Conservation (phyloP, 2,329 filamentous ascomycete species). For the Cladosporium sp. region DNA sequence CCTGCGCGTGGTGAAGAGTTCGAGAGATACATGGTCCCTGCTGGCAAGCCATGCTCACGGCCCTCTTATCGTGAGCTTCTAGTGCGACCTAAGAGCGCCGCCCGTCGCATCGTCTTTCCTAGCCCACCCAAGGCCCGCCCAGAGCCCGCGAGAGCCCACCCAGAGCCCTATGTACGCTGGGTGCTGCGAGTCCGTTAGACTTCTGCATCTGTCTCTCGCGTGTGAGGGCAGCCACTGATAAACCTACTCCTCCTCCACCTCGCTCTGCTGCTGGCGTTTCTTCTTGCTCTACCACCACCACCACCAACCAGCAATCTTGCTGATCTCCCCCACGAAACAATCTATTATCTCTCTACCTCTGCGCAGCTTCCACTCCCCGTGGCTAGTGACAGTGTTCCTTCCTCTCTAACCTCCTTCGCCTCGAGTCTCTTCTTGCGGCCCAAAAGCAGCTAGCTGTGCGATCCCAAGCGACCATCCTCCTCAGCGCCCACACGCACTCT, state of each 20-base stretch:
- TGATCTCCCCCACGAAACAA: neutral
- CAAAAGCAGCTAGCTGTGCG: slow-evolving; percentile 13
- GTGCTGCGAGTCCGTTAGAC: neutral
- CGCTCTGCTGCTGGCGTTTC: neutral
- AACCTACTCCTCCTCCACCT: neutral
- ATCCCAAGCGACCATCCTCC: slow-evolving; percentile 9
- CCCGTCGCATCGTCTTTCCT: slow-evolving; percentile 8
- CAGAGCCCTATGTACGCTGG: neutral
- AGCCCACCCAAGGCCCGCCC: neutral
- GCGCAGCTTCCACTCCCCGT: slow-evolving; percentile 17
- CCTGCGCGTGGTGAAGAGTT: neutral
- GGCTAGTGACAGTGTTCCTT: slow-evolving; percentile 11
- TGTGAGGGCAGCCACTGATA: neutral
- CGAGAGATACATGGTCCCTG: neutral
- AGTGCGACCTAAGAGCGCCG: slow-evolving; percentile 6
- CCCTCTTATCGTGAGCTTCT: slow-evolving; percentile 12
- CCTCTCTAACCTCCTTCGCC: slow-evolving; percentile 13
- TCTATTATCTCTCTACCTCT: slow-evolving; percentile 3
- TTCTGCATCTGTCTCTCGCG: neutral
- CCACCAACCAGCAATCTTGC: neutral
- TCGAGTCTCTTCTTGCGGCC: slow-evolving; percentile 1
- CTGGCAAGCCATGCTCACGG: neutral
- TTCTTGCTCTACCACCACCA: neutral
- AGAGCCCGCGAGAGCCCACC: neutral
- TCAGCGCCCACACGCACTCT: neutral